Evolutionary conservation across 2,329 filamentous ascomycete species (phyloP).

Genomic region (Phialocephala subalpina): DNA sequence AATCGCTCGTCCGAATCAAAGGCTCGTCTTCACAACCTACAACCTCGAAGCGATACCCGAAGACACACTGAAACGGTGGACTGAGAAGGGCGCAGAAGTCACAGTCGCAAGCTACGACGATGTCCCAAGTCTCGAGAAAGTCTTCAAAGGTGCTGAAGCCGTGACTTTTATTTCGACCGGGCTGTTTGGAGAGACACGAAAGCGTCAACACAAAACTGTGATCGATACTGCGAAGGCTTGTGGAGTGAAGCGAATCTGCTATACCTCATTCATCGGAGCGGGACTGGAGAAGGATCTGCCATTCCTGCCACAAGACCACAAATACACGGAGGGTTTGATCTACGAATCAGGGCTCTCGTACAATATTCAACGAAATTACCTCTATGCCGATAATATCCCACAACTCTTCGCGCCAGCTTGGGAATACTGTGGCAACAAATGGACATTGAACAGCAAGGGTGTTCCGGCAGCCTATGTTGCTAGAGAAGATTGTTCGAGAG

Average conservation of each 20-base stretch:
- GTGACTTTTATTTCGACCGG: conserved; percentile 36
- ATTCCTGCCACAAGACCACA: conserved; percentile 35
- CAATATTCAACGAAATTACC: conserved; percentile 37
- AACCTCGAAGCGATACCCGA: not conserved
- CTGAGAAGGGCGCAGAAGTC: not conserved
- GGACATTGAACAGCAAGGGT: conserved; percentile 34
- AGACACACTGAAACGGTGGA: not conserved
- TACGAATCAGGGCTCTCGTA: conserved; percentile 30
- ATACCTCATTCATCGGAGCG: conserved; percentile 36
- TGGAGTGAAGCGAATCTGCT: conserved; percentile 32
- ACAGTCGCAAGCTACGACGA: conserved; percentile 22
- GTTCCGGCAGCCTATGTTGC: conserved; percentile 32
- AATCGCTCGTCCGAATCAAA: not conserved
- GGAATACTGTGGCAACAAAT: conserved; percentile 32
- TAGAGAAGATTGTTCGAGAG: conserved; percentile 35
- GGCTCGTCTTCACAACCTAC: not conserved
- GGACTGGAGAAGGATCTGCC: conserved; percentile 29
- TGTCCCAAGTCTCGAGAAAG: conserved; percentile 19
- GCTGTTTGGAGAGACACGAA: conserved; percentile 27
- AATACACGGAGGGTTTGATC: conserved; percentile 33
- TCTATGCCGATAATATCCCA: conserved; percentile 35
- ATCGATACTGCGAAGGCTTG: conserved; percentile 29
- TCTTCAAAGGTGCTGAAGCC: conserved; percentile 36
- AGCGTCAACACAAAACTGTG: conserved; percentile 32
- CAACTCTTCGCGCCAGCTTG: conserved; percentile 30